phyloP scores from a whole-genome alignment of 78 protist species.

The Protostelium mycophagum region DNA sequence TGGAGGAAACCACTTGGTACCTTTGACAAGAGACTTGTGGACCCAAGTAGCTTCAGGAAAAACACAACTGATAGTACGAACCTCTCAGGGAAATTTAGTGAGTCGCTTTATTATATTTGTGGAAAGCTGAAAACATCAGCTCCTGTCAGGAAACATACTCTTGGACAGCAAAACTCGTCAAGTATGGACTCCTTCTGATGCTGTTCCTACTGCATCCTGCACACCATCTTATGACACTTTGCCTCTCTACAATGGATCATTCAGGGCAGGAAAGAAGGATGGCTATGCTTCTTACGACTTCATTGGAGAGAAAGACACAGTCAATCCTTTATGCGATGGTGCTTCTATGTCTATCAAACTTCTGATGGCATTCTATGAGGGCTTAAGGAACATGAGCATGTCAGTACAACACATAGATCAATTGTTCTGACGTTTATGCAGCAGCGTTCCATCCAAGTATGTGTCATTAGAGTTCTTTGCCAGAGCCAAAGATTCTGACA shows the following conservation, averaged over 20 bases:
- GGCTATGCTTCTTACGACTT: not conserved
- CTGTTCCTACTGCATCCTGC: not conserved
- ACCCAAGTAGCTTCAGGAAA: not conserved
- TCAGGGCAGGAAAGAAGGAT: not conserved
- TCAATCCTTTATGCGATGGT: not conserved
- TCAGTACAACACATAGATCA: no score
- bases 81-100: not conserved
- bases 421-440: no score
- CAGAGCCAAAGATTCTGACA: no score
- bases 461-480: no score
- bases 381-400: not conserved
- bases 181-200: not conserved
- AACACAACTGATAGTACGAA: not conserved
- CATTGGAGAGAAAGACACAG: not conserved
- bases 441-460: no score
- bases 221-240: not conserved
- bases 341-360: not conserved
- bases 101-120: not conserved
- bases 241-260: not conserved
- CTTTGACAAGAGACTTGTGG: not conserved
- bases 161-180: not conserved
- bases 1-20: not conserved
- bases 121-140: not conserved
- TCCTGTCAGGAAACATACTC: not conserved
- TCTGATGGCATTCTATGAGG: not conserved